Evolutionary conservation across 345 rosid genomes (phyloP), one percentile per base, ranked within the genome.

Genomic region (Kandelia obovata): DNA sequence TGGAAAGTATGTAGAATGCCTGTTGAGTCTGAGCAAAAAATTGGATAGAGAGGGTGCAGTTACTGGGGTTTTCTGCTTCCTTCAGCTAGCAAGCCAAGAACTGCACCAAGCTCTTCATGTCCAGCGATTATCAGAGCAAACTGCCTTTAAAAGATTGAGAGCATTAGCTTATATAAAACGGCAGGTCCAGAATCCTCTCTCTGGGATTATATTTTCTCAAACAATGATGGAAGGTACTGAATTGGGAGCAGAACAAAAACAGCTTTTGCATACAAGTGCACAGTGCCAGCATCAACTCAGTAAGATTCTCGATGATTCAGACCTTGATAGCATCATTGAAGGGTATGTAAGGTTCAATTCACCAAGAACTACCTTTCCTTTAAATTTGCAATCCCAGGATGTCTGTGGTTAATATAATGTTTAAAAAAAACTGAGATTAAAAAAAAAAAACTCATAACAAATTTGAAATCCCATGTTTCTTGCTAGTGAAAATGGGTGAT

Each of bases 41-140:
- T 68, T 88, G 74, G 92, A 86, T 72, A 57, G 89, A 63, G 96
- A 88, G 66, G 97, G 92, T 71, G 82, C 80, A 2, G 79, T 87
- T 68, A 86, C 89, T 0, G 98, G 98, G 15, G 83, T 88, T 37
- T 91, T 94, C 77, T 94, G 98, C 86, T 94, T 94, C 83, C 77
- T 94, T 83, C 98, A 94, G 82, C 96, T 94, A 9, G 91, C 97
- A 3, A 94, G 98, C 80, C 88, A 71, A 59, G 97, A 94, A 77
- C 84, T 94, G 82, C 97, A 94, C 75, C 92, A 87, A 75, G 97
- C 97, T 15, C 87, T 94, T 57, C 96, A 89, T 79, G 74, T 94
- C 64, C 98, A 94, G 82, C 83, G 82, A 72, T 70, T 94, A 67
- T 81, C 97, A 17, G 98, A 94, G 85, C 83, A 82, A 77, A 91